phyloP scores from a whole-genome alignment of 202 grass and related monocot genomes.

The Musa balbisiana region DNA sequence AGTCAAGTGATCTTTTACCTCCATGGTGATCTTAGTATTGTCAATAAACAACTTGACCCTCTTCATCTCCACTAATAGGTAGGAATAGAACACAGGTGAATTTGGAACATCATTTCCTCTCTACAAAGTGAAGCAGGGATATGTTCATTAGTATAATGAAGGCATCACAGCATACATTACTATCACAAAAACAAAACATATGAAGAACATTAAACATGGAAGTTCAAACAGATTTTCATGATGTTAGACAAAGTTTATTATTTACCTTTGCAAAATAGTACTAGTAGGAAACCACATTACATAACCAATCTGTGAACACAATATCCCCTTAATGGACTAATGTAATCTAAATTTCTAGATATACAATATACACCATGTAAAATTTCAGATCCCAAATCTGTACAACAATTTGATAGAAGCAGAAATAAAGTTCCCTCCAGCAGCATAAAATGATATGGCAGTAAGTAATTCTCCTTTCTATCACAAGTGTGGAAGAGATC shows the following conservation, averaged over 20 bases:
- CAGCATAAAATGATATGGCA: background rate
- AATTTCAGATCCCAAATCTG: background rate
- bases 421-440: background rate
- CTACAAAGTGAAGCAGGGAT: slow-evolving; percentile 41
- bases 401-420: background rate
- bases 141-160: slow-evolving; percentile 14
- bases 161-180: background rate
- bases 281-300: no score
- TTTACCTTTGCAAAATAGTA: background rate
- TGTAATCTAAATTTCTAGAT: background rate
- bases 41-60: slow-evolving; percentile 77
- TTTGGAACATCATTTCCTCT: slow-evolving; percentile 87
- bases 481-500: background rate
- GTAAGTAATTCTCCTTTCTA: background rate
- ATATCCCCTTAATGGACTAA: background rate
- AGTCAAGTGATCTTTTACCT: slow-evolving; percentile 48
- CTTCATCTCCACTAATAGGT: slow-evolving; percentile 61
- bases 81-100: slow-evolving; percentile 94
- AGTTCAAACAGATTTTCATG: background rate
- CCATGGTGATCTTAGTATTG: slow-evolving; percentile 57
- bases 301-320: background rate
- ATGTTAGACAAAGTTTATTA: background rate
- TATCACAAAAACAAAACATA: background rate
- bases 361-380: background rate
- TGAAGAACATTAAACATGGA: background rate